Evolutionary conservation across 345 rosid genomes (phyloP).

Genomic region (Camelina sativa): DNA sequence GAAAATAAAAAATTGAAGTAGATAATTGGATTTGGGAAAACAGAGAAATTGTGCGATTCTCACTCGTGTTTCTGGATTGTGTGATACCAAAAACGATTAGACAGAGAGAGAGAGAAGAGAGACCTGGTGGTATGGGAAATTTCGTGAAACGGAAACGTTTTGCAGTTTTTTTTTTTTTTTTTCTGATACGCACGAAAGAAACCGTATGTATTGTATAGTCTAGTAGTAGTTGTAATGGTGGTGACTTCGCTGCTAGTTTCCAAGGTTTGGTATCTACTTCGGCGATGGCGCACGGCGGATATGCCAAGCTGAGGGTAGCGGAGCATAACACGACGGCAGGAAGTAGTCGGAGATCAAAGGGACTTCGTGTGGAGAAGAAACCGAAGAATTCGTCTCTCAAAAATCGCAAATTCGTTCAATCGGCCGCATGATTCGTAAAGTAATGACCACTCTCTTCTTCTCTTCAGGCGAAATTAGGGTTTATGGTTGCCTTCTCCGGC

Average conservation of each 20-base stretch:
- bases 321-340: slow-evolving; percentile 39
- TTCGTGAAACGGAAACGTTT: too few relatives aligned
- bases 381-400: slow-evolving; percentile 68
- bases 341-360: slow-evolving; percentile 65
- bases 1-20: too few relatives aligned
- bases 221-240: background rate
- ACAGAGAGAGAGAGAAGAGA: too few relatives aligned
- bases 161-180: too few relatives aligned
- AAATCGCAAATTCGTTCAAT: slow-evolving; percentile 55
- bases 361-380: slow-evolving; percentile 66
- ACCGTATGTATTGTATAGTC: too few relatives aligned
- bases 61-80: too few relatives aligned
- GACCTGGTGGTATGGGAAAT: background rate
- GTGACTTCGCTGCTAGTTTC: background rate
- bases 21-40: too few relatives aligned
- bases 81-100: too few relatives aligned
- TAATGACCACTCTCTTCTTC: slow-evolving; percentile 7
- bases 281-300: slow-evolving; percentile 33
- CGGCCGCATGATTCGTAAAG: slow-evolving; percentile 31
- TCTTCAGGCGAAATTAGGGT: slow-evolving; percentile 4
- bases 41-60: too few relatives aligned
- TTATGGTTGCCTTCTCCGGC: background rate
- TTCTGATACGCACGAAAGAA: too few relatives aligned
- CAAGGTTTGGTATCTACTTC: slow-evolving; percentile 1
- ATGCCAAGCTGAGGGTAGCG: slow-evolving; percentile 13